phyloP scores from a whole-genome alignment of 305 asterid species.

The Caryopteris hybrid region DNA sequence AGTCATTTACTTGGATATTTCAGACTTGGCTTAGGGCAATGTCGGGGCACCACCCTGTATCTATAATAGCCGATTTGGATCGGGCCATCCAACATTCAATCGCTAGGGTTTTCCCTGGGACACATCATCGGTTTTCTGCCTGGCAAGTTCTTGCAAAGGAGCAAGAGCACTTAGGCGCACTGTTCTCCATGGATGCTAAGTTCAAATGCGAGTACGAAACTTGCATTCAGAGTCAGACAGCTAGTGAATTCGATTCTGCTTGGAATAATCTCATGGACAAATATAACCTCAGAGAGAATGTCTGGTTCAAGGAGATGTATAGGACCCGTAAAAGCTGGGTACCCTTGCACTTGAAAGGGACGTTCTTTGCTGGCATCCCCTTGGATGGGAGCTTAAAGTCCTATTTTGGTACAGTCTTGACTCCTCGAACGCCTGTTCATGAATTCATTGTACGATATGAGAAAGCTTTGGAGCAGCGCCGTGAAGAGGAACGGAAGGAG shows the following conservation, averaged over 20 bases:
- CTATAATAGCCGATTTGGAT: constrained; percentile 89
- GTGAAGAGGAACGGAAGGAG: constrained; percentile 85
- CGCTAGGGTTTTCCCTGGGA: constrained; percentile 70
- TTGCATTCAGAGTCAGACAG: constrained; percentile 77
- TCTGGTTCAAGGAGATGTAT: constrained; percentile 85
- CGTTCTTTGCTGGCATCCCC: constrained; percentile 92
- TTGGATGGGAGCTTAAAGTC: constrained; percentile 76
- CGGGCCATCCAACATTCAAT: constrained; percentile 58
- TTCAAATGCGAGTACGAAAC: constrained; percentile 83
- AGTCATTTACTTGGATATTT: constrained; percentile 88
- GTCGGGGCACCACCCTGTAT: constrained; percentile 69
- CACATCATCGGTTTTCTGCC: constrained; percentile 79
- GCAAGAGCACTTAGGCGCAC: constrained; percentile 63
- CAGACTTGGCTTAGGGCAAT: constrained; percentile 78
- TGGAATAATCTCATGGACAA: constrained; percentile 78
- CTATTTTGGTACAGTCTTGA: constrained; percentile 55
- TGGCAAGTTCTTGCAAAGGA: constrained; percentile 73
- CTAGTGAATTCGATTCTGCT: constrained; percentile 76
- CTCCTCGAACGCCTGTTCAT: constrained; percentile 52
- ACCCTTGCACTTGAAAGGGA: constrained; percentile 60
- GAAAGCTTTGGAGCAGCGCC: constrained; percentile 69
- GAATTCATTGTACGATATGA: constrained; percentile 76
- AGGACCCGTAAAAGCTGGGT: constrained; percentile 87
- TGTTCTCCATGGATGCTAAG: constrained; percentile 62
- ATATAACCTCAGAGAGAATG: constrained; percentile 58